Evolutionary conservation across 768 basidiomycete species (phyloP), one percentile per base, ranked within the genome.

Genomic region (Atractiella rhizophila): DNA sequence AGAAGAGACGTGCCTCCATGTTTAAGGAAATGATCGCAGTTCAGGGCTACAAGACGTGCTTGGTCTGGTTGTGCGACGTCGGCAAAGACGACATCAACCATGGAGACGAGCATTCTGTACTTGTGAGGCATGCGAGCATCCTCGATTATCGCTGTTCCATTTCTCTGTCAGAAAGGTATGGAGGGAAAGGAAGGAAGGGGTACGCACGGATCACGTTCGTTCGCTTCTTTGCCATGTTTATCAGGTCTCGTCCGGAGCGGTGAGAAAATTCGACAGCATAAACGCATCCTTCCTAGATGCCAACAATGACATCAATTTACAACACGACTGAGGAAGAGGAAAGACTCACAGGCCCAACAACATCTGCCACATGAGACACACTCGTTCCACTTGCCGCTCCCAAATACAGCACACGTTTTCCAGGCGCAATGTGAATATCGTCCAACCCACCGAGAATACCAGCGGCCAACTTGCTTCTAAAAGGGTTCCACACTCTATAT

Each of bases 401-500:
- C 47, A 98, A 71, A 63, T 96, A 98, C 42, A 98, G 63, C 34
- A 96, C 88, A 66, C 91, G 96, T 52, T 75, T 73, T 45, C 91
- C 91, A 21, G 91, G 91, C 41, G 65, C 68, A 57, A 98, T 83
- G 62, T 68, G 85, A 53, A 96, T 82, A 43, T 81, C 63, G 54
- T 94, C 91, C 61, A 98, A 64, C 54, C 91, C 91, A 48, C 85
- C 81, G 45, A 96, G 65, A 37, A 96, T 79, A 60, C 91, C 91
- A 28, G 91, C 91, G 24, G 91, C 91, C 50, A 98, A 60, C 66
- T 96, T 98, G 57, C 70, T 73, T 50, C 91, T 70, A 73, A 98
- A 98, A 35, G 91, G 91, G 64, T 98, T 98, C 91, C 91, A 98
- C 24, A 98, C 91, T 41, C 91, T 69, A 62, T 94, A 98, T 62